Evolutionary conservation across 495 filamentous ascomycete genomes (phyloP).

Genomic region (Hypoxylon cercidicola): DNA sequence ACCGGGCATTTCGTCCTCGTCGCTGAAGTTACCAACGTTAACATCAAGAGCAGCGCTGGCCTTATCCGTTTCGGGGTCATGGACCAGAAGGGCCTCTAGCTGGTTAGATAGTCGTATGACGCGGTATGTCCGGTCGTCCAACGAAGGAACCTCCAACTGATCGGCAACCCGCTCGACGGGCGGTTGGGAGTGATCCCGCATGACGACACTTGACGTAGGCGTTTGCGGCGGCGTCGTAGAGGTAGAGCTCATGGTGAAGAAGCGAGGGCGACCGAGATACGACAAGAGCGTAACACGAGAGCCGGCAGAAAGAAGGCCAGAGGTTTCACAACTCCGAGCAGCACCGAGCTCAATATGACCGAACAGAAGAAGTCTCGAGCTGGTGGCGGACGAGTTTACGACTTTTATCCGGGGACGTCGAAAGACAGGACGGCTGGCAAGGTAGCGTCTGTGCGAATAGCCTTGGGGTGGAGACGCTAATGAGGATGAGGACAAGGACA

Average conservation of each 20-base stretch:
- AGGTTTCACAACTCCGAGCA: constrained; percentile 6
- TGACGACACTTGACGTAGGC: constrained; percentile 29
- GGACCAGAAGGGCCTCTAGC: constrained; percentile 93
- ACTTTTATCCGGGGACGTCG: constrained; percentile 33
- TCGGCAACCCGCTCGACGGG: constrained; percentile 79
- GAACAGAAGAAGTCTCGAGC: constrained; percentile 17
- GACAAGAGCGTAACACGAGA: constrained; percentile 13
- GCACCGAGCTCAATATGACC: constrained; percentile 18
- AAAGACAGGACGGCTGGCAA: constrained; percentile 33
- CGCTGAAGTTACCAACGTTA: constrained; percentile 95
- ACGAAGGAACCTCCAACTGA: constrained; percentile 81
- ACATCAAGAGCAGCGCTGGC: constrained; percentile 94
- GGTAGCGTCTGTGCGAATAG: constrained; percentile 33
- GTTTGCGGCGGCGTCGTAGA: constrained; percentile 31
- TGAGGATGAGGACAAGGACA: constrained; percentile 35
- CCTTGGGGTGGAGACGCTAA: constrained; percentile 46
- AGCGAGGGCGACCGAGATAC: constrained; percentile 9
- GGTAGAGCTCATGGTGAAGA: constrained; percentile 37
- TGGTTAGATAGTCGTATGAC: constrained; percentile 87
- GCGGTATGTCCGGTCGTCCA: constrained; percentile 89
- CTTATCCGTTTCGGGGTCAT: constrained; percentile 96
- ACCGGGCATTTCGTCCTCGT: constrained; percentile 90
- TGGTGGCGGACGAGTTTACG: constrained; percentile 32
- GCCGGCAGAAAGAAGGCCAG: constrained; percentile 1
- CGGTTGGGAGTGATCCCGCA: constrained; percentile 44